These are phyloP conservation scores for Fusarium sarcochroum DNA, from an alignment of 2,329 filamentous ascomycete species.

Conservation along the genomic window DNA sequence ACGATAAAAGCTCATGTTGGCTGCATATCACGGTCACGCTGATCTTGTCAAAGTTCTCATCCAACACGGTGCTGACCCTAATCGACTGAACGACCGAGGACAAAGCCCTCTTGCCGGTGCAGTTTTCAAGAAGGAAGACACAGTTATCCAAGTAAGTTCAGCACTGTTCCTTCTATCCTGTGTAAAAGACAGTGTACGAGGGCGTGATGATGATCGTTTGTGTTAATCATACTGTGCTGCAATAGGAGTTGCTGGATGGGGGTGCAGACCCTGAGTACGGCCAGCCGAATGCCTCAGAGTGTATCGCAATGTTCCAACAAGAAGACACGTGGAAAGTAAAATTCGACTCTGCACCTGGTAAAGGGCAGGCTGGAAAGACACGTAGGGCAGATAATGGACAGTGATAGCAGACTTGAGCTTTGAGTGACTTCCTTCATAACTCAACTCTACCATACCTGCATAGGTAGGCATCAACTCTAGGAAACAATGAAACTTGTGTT, in stretches of 20 bases:
- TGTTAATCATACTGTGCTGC: background rate
- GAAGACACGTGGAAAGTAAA: constrained; percentile 64
- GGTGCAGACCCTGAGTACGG: constrained; percentile 69
- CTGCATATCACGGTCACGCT: constrained; percentile 77
- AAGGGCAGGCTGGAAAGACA: constrained; percentile 50
- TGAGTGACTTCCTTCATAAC: too few species aligned
- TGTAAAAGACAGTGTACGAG: background rate
- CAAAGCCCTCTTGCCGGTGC: constrained; percentile 80
- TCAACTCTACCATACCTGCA: too few species aligned
- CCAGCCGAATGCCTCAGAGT: constrained; percentile 63
- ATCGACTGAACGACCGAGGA: constrained; percentile 75
- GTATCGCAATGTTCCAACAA: constrained; percentile 66
- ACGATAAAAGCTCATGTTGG: constrained; percentile 74
- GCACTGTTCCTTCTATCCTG: too few species aligned
- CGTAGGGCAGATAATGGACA: background rate
- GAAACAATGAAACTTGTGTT: too few species aligned
- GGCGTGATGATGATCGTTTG: background rate
- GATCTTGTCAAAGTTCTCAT: constrained; percentile 73
- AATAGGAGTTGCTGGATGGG: constrained; percentile 63
- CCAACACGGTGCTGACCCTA: constrained; percentile 74
- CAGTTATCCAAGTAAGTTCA: constrained; percentile 68
- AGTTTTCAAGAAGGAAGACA: constrained; percentile 78
- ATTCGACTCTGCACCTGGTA: constrained; percentile 64
- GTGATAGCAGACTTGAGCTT: background rate
- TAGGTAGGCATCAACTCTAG: too few species aligned